These are phyloP conservation scores for Aspergillus haitiensis DNA, from an alignment of 495 filamentous ascomycete genomes.

Conservation along the genomic window DNA sequence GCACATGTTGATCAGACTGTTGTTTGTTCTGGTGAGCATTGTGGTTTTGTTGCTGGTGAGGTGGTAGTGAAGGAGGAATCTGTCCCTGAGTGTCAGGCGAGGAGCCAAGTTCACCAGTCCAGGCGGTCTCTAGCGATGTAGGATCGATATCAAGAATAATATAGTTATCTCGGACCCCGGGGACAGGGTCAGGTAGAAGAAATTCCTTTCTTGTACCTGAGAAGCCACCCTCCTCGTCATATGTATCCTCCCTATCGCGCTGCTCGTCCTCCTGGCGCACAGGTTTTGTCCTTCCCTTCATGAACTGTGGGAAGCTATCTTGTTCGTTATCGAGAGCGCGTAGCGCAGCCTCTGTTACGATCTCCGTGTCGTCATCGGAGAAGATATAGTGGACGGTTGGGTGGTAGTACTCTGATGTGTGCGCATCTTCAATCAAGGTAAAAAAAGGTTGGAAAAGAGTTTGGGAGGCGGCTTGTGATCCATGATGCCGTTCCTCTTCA, in stretches of 20 bases:
- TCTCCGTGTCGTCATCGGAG: constrained; percentile 68
- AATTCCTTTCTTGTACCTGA: constrained; percentile 24
- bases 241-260: constrained; percentile 19
- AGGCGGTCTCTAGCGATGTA: constrained; percentile 7
- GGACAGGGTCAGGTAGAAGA: constrained; percentile 40
- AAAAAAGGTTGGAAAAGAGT: constrained; percentile 51
- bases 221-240: constrained; percentile 19
- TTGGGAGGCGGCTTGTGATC: constrained; percentile 17
- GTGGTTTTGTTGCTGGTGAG: constrained; percentile 14
- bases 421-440: constrained; percentile 52
- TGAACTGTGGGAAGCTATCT: constrained; percentile 19
- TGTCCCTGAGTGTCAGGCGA: constrained; percentile 17
- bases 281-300: constrained; percentile 22
- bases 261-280: constrained; percentile 18
- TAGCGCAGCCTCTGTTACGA: constrained; percentile 58
- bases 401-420: constrained; percentile 61
- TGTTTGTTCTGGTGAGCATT: constrained; percentile 22
- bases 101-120: background rate
- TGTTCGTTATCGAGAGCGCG: constrained; percentile 42
- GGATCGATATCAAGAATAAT: constrained; percentile 46
- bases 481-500: constrained; percentile 17
- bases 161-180: constrained; percentile 45
- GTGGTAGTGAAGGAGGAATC: constrained; percentile 22
- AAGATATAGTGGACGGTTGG: constrained; percentile 88
- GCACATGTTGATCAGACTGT: constrained; percentile 23